Base-by-base conservation (phyloP, 2,329 filamentous ascomycete species). In the Onygenales sp. region DNA sequence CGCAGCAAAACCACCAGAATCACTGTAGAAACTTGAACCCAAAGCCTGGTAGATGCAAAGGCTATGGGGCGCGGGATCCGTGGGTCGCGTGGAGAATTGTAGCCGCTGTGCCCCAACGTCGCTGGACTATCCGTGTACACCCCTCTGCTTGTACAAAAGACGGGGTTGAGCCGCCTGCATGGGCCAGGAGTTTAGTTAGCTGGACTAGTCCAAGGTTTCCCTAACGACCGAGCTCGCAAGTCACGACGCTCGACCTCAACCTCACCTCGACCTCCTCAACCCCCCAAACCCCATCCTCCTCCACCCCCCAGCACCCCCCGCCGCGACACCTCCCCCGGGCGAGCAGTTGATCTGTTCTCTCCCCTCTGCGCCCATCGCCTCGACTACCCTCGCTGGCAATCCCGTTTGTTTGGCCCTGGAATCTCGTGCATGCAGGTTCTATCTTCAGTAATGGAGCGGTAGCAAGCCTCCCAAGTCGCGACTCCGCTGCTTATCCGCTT, bases 311-410 rank as follows among this genome's bases (percentile, higher is more conserved):
- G 17, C 39, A 8, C 39, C 39, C 49, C n/a, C 14, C 11, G 5
- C 27, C 41, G 27, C n/a, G 17, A 39, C 31, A 51, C 43, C 14
- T 5, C n/a, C n/a, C 43, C 43, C 27, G 49, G 11, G 39, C 3
- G 31, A 51, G n/a, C 49, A 51, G 49, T 44, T 44, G 49, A 51
- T 35, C 49, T 51, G 49, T 51, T 31, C 41, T 21, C 39, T 44
- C 27, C 11, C 32, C 7, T 10, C 14, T 32, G 3, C 13, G 11
- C 38, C 27, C 35, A 10, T 11, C 36, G 17, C 7, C 31, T 43
- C 42, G 27, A 43, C 27, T 43, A 10, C 10, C 36, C 31, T 36
- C 38, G 38, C 38, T 7, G 2, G 38, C 11, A 11, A 41, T 41
- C 38, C 11, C 38, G 14, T 44, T 51, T 21, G 49, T 51, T 44